Base-by-base conservation (phyloP, 106 monocot species). In the Cymbidium sinense region DNA sequence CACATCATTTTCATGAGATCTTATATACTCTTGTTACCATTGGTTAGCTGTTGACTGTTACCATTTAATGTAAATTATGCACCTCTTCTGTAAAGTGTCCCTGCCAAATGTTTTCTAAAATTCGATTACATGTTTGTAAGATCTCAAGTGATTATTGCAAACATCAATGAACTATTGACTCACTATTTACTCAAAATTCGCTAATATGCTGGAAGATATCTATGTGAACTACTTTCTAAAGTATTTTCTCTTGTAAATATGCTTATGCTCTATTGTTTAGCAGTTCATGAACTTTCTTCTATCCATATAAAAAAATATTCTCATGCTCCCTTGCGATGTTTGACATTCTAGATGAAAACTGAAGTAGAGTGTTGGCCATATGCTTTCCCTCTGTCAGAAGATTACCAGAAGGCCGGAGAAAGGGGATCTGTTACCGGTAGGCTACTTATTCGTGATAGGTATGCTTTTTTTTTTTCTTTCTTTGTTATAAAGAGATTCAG, bases 311-410 rank as follows among this genome's bases (percentile, higher is more conserved):
- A 33, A 67, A 67, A 67, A 34, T 5, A 4, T 13, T 20, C 41
- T 82, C 50, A 67, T 62, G 39, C 65, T 74, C 27, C 23, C 64
- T 61, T 39, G 23, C 27, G 78, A 64, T 71, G 43, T 78, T 34
- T 64, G 20, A 55, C 4, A 73, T 76, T 52, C 52, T 80, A 90
- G 90, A 85, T 76, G 83, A 75, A 76, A 61, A 83, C 51, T 23
- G 87, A 90, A 73, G 83, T 81, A 18, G 85, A 84, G 70, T 87
- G 70, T 43, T 94, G 94, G 91, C 94, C 94, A 34, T 94, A 94
- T 51, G 73, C 74, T 54, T 94, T 94, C 75, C 85, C 87, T 62
- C 75, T 80, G 79, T 94, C 94, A 75, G 85, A 91, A 28, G 94
- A 91, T 67, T 94, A 82, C 64, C 87, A 75, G 23, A 91, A 81